phyloP scores from a whole-genome alignment of 2,329 filamentous ascomycete genomes.

The Daldinia sp. region DNA sequence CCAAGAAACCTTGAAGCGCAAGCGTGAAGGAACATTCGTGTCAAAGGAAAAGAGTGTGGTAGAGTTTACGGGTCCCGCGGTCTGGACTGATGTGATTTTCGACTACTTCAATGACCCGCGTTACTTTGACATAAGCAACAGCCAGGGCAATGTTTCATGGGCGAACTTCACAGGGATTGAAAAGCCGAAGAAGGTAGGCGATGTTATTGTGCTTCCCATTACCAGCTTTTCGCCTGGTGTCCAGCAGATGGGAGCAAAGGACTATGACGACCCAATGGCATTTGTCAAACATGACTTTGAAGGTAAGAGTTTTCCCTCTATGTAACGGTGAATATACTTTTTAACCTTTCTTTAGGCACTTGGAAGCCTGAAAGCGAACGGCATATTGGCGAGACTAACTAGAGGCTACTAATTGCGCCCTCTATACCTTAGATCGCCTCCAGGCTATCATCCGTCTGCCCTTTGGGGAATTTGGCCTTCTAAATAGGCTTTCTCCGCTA shows the following conservation, averaged over 20 bases:
- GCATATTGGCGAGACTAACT: conserved; percentile 70
- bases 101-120: conserved; percentile 91
- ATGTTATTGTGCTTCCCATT: conserved; percentile 93
- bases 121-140: conserved; percentile 84
- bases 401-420: conserved; percentile 44
- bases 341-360: conserved; percentile 64
- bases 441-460: conserved; percentile 4
- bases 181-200: conserved; percentile 85
- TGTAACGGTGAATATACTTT: not conserved
- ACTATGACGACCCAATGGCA: conserved; percentile 92
- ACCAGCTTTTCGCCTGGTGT: conserved; percentile 98
- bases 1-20: conserved; percentile 79
- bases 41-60: conserved; percentile 80
- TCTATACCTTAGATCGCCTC: conserved; percentile 36
- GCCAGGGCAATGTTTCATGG: conserved; percentile 82
- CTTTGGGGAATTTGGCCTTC: not conserved
- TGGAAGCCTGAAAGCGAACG: conserved; percentile 81
- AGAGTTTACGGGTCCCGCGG: conserved; percentile 91
- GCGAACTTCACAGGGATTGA: conserved; percentile 91
- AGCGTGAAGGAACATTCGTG: conserved; percentile 66
- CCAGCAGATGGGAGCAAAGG: conserved; percentile 89
- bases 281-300: conserved; percentile 98
- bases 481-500: conserved; percentile 1
- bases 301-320: conserved; percentile 66
- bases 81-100: conserved; percentile 95